These are phyloP conservation scores for Salix caprea DNA, from an alignment of 345 rosid genomes.

Conservation along the genomic window DNA sequence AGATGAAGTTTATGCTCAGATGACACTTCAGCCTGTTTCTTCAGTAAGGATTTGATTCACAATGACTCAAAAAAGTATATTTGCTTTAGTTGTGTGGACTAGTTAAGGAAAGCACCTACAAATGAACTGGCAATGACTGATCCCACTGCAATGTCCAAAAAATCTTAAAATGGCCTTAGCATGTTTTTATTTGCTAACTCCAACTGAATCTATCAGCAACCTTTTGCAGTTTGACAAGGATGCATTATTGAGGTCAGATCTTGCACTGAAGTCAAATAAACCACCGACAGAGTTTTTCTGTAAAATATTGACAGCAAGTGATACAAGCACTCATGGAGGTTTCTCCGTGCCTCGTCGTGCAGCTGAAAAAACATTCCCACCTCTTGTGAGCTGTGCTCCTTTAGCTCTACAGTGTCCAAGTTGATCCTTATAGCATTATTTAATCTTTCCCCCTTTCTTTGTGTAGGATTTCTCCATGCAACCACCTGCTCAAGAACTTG, in stretches of 20 bases:
- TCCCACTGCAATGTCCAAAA: background rate
- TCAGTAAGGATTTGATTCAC: slow-evolving; percentile 38
- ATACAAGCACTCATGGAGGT: slow-evolving; percentile 98
- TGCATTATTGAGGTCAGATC: slow-evolving; percentile 80
- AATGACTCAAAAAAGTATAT: slow-evolving; percentile 10
- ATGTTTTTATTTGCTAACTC: slow-evolving; percentile 10
- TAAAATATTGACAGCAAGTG: slow-evolving; percentile 94
- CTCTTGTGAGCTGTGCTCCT: slow-evolving; percentile 50
- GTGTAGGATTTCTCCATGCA: slow-evolving; percentile 84
- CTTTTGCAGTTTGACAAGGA: slow-evolving; percentile 81
- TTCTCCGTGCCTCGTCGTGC: slow-evolving; percentile 96
- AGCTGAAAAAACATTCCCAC: slow-evolving; percentile 90
- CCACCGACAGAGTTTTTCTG: slow-evolving; percentile 87
- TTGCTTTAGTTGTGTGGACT: slow-evolving; percentile 11
- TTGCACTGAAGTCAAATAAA: slow-evolving; percentile 62
- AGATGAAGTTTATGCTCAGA: slow-evolving; percentile 95
- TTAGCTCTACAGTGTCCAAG: background rate
- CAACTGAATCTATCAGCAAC: slow-evolving; percentile 24
- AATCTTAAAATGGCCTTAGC: background rate
- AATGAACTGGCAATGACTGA: background rate
- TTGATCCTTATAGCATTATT: background rate
- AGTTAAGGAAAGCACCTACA: slow-evolving; percentile 4
- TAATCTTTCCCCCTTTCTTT: slow-evolving; percentile 11
- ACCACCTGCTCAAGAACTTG: slow-evolving; percentile 91
- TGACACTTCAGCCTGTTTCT: slow-evolving; percentile 90